Base-by-base conservation (phyloP, 2,329 filamentous ascomycete genomes). In the Talaromyces sp. region DNA sequence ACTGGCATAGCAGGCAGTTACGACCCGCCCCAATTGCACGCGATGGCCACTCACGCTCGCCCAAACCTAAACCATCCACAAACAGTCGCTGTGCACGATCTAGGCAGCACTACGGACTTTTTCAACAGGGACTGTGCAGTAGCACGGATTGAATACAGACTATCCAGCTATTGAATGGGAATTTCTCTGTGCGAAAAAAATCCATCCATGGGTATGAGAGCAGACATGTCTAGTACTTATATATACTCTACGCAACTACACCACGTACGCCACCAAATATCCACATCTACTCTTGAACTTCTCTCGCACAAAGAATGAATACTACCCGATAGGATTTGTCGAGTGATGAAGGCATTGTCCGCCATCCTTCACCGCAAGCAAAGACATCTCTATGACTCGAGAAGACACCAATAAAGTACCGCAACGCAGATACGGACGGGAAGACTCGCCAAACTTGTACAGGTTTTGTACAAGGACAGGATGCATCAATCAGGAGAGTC, bases 1-100 rank as follows among this genome's bases (percentile, higher is more conserved):
- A 56, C 27, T 31, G 27, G 50, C 50, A 54, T 22, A 19, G 50
- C 52, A 56, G 52, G 52, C 52, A 56, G 33, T 56, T 37, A 37
- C 52, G 31, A 56, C 31, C 52, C 52, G 52, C 52, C 31, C 52
- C n/a, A 56, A 56, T 56, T 56, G 52, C 52, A 56, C 33, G 52
- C 52, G 33, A 56, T 56, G 11, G 19, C 52, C 52, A 56, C 48
- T 52, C 48, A 52, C 48, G 48, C 48, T 52, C 48, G 67, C 35
- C 66, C 22, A 27, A 65, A 68, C 54, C 64, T 37, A 37, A 19
- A 56, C 52, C 22, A 56, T 56, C 33, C 52, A 37, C 52, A 56
- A 37, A 37, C 52, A 65, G 66, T 71, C 68, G 43, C 61, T 64
- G 31, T 45, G 14, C 35, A 35, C 3, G 8, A 27, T 41, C 14